Evolutionary conservation across 768 basidiomycete genomes (phyloP).

Genomic region (Chalciporus piperatus): DNA sequence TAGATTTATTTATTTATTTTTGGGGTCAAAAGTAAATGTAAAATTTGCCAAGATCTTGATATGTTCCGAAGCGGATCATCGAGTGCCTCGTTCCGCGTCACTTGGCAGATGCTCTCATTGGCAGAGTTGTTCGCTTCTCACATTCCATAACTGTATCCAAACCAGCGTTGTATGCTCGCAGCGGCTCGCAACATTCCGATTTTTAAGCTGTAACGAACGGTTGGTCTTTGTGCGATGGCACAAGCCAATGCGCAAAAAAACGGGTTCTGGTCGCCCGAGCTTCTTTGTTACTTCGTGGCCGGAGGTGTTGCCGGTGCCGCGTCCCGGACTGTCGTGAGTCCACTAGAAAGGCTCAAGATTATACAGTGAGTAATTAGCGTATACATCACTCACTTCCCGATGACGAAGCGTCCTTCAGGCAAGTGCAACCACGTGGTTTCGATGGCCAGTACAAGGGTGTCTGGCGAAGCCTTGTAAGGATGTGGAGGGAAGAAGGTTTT

Average conservation of each 20-base stretch:
- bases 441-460: constrained; percentile 78
- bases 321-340: constrained; percentile 88
- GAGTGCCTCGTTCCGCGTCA: no score
- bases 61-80: no score
- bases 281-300: constrained; percentile 51
- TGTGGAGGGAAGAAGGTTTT: constrained; percentile 93
- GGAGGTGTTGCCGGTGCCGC: constrained; percentile 59
- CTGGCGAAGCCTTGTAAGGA: constrained; percentile 75
- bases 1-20: no score
- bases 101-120: no score
- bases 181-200: constrained; percentile 2
- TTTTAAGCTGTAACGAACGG: constrained; percentile 7
- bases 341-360: constrained; percentile 91
- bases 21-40: no score
- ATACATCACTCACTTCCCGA: not conserved
- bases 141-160: not conserved
- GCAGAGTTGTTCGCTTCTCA: not conserved
- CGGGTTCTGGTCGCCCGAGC: constrained; percentile 29
- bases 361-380: constrained; percentile 67
- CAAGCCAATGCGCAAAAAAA: constrained; percentile 24
- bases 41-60: no score
- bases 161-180: constrained; percentile 12
- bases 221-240: constrained; percentile 19
- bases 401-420: constrained; percentile 45
- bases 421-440: constrained; percentile 76